Percentiles rank a stretch among this genome's conserved stretches.
phyloP scores from a whole-genome alignment of 1,139 yeast genomes.

The Blastobotrys elegans region DNA sequence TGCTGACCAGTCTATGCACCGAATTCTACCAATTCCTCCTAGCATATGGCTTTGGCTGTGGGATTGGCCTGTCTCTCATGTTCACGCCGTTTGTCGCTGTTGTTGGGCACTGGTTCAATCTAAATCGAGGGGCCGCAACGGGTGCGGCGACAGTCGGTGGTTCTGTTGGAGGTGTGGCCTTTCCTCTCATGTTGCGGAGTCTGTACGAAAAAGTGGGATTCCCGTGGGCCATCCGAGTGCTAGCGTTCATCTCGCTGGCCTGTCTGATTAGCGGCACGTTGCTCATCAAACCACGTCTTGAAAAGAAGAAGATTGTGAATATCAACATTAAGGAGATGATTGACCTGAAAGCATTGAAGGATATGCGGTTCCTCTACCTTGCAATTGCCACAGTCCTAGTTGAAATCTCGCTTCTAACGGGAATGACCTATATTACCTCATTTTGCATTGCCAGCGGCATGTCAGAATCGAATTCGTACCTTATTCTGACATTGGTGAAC shows the following conservation, averaged over 20 bases:
- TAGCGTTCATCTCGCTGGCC: conserved; percentile 48
- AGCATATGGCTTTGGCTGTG: conserved; percentile 51
- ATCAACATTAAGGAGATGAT: conserved; percentile 15
- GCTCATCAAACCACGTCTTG: conserved; percentile 39
- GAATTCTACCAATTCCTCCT: conserved; percentile 55
- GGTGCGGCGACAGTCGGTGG: conserved; percentile 68
- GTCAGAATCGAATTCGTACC: conserved; percentile 47
- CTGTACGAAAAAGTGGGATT: conserved; percentile 50
- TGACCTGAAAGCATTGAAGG: conserved; percentile 37
- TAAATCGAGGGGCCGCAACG: conserved; percentile 54
- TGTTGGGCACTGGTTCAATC: conserved; percentile 57
- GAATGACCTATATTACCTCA: conserved; percentile 51
- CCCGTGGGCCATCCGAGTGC: conserved; percentile 52
- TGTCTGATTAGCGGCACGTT: conserved; percentile 12
- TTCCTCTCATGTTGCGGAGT: conserved; percentile 54
- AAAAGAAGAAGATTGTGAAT: conserved; percentile 15
- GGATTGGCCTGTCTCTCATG: conserved; percentile 55
- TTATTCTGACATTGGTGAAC: conserved; percentile 47
- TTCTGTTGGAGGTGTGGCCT: conserved; percentile 58
- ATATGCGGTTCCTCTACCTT: conserved; percentile 38
- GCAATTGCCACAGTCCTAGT: conserved; percentile 44
- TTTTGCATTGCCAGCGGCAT: conserved; percentile 52
- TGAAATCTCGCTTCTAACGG: conserved; percentile 52
- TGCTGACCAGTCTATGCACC: conserved; percentile 52
- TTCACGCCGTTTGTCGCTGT: conserved; percentile 57